Evolutionary conservation across 805 yeast genomes (phyloP).

Genomic region (Yamadazyma ubonensis): DNA sequence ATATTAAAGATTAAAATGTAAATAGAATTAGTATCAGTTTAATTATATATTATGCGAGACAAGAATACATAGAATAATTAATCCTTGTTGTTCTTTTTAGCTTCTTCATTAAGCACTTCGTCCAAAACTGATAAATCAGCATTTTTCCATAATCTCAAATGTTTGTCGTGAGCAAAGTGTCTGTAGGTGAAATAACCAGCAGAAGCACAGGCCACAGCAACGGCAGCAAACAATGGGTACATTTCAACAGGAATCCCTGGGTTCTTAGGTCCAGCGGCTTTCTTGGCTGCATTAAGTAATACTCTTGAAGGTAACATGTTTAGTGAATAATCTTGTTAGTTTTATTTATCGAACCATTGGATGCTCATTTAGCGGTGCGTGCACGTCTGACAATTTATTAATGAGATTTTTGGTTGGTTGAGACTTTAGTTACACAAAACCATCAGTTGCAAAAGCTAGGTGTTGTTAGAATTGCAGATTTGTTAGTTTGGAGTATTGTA

Average conservation of each 20-base stretch:
- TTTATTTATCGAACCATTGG: constrained; percentile 15
- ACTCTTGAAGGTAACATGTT: constrained; percentile 41
- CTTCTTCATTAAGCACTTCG: constrained; percentile 39
- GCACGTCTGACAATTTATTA: constrained; percentile 4
- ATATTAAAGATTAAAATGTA: constrained; percentile 41
- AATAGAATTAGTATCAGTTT: neutral
- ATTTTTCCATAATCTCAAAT: constrained; percentile 48
- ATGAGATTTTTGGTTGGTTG: constrained; percentile 11
- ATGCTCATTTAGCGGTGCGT: neutral
- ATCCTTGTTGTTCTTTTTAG: constrained; percentile 16
- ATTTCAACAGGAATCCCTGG: constrained; percentile 39
- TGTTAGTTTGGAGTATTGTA: too few species aligned
- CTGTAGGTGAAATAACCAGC: constrained; percentile 45
- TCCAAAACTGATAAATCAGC: constrained; percentile 44
- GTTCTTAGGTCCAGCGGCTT: constrained; percentile 18
- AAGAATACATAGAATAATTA: constrained; percentile 1
- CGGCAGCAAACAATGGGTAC: constrained; percentile 48
- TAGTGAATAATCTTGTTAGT: constrained; percentile 1
- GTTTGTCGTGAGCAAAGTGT: constrained; percentile 45
- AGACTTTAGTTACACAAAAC: too few species aligned
- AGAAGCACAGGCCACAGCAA: constrained; percentile 40
- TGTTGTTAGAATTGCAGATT: too few species aligned
- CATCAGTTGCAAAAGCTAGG: too few species aligned
- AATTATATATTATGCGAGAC: constrained; percentile 16
- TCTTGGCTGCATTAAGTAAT: constrained; percentile 42